Percentiles rank a stretch among this genome's conserved stretches.
Evolutionary conservation across 352 stramenopile species (phyloP).

Genomic region (Globisporangium perplexum): DNA sequence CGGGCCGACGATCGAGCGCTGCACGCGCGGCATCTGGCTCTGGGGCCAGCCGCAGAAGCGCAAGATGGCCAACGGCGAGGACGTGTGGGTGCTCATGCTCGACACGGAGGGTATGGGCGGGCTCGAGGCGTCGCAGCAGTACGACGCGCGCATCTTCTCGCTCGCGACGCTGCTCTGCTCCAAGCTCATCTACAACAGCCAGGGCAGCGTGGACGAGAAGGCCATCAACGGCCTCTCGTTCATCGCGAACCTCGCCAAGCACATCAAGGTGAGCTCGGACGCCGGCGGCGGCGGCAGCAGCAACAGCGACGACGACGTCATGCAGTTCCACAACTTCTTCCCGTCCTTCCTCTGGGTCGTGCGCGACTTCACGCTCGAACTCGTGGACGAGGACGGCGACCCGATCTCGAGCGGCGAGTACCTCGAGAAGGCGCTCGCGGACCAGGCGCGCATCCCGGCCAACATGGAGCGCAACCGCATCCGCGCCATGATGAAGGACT

Average conservation of each 20-base stretch:
- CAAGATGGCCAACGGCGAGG: conserved; percentile 55
- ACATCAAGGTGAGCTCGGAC: conserved; percentile 73
- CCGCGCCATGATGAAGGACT: conserved; percentile 80
- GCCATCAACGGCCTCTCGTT: conserved; percentile 81
- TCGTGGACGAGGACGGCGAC: conserved; percentile 82
- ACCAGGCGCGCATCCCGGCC: conserved; percentile 59
- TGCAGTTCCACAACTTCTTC: conserved; percentile 83
- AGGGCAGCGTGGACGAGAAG: conserved; percentile 82
- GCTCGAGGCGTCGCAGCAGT: conserved; percentile 78
- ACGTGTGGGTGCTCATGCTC: conserved; percentile 79
- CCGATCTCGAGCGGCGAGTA: conserved; percentile 78
- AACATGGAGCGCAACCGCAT: conserved; percentile 79
- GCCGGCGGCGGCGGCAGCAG: background rate
- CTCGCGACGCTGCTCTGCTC: conserved; percentile 81
- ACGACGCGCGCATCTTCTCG: conserved; percentile 86
- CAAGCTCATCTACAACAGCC: conserved; percentile 87
- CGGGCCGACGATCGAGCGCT: conserved; percentile 76
- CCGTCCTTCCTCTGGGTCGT: conserved; percentile 88
- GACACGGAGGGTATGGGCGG: conserved; percentile 86
- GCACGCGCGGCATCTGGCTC: conserved; percentile 85
- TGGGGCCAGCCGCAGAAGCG: conserved; percentile 65
- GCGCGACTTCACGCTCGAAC: conserved; percentile 82
- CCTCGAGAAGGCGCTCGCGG: conserved; percentile 65
- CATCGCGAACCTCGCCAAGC: conserved; percentile 83
- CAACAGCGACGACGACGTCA: conserved; percentile 44